Conservation (phyloP, 768 basidiomycete species). For the Rhodotorula toruloides region DNA sequence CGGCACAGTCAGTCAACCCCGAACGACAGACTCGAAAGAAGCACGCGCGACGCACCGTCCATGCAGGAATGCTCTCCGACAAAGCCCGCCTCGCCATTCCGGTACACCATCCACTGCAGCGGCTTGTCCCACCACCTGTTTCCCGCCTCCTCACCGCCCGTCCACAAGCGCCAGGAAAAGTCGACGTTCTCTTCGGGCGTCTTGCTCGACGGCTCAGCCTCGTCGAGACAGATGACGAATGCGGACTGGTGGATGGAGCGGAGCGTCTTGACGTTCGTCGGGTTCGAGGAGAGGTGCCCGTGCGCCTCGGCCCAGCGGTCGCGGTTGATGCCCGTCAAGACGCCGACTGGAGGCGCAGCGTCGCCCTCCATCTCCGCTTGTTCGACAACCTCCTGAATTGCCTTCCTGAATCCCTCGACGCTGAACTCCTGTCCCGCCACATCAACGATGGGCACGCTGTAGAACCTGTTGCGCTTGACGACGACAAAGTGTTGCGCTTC, state of each 20-base stretch:
- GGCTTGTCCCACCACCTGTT: constrained; percentile 98
- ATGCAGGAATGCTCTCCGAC: constrained; percentile 53
- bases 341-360: constrained; percentile 55
- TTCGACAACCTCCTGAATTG: constrained; percentile 23
- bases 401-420: constrained; percentile 67
- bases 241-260: constrained; percentile 81
- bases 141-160: constrained; percentile 60
- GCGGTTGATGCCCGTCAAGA: constrained; percentile 78
- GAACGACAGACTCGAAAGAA: neutral
- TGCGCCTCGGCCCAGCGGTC: constrained; percentile 78
- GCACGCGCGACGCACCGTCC: constrained; percentile 66
- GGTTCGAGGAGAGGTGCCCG: constrained; percentile 48
- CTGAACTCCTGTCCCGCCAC: constrained; percentile 58
- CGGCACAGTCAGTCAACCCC: no score
- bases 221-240: constrained; percentile 79
- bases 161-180: constrained; percentile 35
- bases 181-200: constrained; percentile 6
- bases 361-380: neutral
- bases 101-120: constrained; percentile 77
- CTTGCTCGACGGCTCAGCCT: constrained; percentile 56
- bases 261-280: constrained; percentile 60
- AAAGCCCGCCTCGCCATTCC: constrained; percentile 89
- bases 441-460: constrained; percentile 64
- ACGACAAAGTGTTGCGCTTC: constrained; percentile 82
- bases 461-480: constrained; percentile 83